Conservation (phyloP, 176 grass and related monocot genomes). For the Ampelocalamus luodianensis region DNA sequence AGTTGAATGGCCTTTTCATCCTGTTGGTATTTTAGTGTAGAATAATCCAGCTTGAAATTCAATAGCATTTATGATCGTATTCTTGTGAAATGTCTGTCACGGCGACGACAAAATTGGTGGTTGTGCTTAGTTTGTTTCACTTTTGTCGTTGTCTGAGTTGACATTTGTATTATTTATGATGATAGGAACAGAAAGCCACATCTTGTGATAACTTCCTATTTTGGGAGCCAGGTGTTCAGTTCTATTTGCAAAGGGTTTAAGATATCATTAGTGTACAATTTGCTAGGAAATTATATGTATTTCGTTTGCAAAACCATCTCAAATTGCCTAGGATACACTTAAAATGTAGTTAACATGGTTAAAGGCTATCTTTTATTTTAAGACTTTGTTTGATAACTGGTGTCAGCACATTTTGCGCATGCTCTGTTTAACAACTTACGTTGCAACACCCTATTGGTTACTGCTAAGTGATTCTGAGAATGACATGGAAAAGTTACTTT, state of each 20-base stretch:
- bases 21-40: not conserved
- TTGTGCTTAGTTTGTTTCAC: not conserved
- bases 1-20: not conserved
- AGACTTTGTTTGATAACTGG: not conserved
- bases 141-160: not conserved
- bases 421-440: not conserved
- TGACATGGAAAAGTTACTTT: not conserved
- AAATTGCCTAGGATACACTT: not conserved
- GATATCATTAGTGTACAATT: not conserved
- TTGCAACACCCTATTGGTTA: not conserved
- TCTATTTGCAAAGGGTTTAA: not conserved
- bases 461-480: constrained; percentile 10
- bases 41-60: constrained; percentile 3
- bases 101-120: not conserved
- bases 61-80: not conserved
- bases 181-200: not conserved
- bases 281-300: not conserved
- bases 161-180: constrained; percentile 17
- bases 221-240: not conserved
- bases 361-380: not conserved
- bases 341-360: not conserved
- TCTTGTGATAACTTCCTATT: not conserved
- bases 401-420: not conserved
- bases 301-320: constrained; percentile 9
- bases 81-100: not conserved